Evolutionary conservation across 768 basidiomycete species (phyloP).

Genomic region (Termitomyces sp.): DNA sequence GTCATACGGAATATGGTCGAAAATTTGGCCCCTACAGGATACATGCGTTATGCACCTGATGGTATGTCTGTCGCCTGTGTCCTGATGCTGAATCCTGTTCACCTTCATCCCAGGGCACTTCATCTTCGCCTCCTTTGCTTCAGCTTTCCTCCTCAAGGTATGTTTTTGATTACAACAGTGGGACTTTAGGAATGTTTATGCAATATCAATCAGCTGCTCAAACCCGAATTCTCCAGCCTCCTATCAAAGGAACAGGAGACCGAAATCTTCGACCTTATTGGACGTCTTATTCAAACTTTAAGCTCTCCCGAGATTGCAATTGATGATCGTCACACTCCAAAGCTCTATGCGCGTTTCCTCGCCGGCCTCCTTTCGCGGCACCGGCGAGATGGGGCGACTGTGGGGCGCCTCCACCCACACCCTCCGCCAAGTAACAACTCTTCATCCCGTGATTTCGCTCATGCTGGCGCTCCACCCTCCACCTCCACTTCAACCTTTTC

Average conservation of each 20-base stretch:
- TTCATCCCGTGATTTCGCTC: constrained; percentile 17
- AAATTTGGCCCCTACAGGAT: constrained; percentile 64
- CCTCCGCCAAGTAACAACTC: constrained; percentile 40
- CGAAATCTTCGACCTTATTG: constrained; percentile 71
- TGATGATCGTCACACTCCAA: constrained; percentile 79
- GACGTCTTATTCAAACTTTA: constrained; percentile 68
- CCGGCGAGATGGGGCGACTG: constrained; percentile 64
- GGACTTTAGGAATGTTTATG: neutral
- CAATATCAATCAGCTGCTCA: constrained; percentile 49
- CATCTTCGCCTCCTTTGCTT: constrained; percentile 78
- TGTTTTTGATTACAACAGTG: constrained; percentile 10
- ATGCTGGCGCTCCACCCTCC: constrained; percentile 17
- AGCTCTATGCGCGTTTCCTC: constrained; percentile 78
- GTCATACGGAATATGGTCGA: constrained; percentile 69
- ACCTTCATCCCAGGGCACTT: constrained; percentile 53
- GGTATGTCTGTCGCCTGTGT: constrained; percentile 40
- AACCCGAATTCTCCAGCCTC: constrained; percentile 69
- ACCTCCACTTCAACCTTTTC: constrained; percentile 32
- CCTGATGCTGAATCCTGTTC: neutral
- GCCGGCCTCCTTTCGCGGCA: constrained; percentile 68
- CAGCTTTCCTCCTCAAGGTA: constrained; percentile 81
- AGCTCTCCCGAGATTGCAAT: constrained; percentile 74
- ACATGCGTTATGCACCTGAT: constrained; percentile 78
- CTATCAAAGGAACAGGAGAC: constrained; percentile 61
- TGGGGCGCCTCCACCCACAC: constrained; percentile 51